phyloP scores from a whole-genome alignment of 345 rosid genomes.

The Ceriops zippeliana region DNA sequence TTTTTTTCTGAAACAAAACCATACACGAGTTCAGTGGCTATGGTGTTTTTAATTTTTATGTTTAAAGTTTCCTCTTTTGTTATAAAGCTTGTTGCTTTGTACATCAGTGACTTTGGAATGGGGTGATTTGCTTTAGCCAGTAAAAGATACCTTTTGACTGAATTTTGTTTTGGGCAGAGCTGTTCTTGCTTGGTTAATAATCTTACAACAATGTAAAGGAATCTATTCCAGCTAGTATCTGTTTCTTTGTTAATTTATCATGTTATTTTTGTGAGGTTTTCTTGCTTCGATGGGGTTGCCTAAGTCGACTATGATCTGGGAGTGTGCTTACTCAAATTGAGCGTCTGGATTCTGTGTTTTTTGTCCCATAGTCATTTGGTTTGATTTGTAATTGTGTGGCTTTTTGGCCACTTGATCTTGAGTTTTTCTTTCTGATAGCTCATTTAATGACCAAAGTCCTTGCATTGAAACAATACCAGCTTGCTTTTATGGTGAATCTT shows the following conservation, averaged over 20 bases:
- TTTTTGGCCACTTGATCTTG: background rate
- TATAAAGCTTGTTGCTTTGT: background rate
- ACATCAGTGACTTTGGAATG: background rate
- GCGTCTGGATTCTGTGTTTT: too few relatives aligned
- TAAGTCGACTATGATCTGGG: background rate
- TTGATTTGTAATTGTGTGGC: background rate
- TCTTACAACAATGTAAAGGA: background rate
- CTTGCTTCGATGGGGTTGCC: background rate
- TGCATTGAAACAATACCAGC: background rate
- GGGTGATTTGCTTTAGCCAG: background rate
- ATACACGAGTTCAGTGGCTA: background rate
- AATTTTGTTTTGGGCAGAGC: background rate
- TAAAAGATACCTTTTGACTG: background rate
- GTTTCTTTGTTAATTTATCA: background rate
- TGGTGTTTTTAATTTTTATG: background rate
- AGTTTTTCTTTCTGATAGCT: background rate
- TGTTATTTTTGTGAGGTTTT: background rate
- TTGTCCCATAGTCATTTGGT: too few relatives aligned
- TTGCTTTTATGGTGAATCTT: constrained; percentile 5
- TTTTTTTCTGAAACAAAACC: background rate
- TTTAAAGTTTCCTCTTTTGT: background rate
- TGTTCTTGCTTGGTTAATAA: background rate
- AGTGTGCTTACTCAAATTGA: background rate
- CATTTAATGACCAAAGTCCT: background rate
- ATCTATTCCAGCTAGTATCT: background rate